Base-by-base conservation (phyloP, 176 grass and related monocot genomes). In the Carex parvula region DNA sequence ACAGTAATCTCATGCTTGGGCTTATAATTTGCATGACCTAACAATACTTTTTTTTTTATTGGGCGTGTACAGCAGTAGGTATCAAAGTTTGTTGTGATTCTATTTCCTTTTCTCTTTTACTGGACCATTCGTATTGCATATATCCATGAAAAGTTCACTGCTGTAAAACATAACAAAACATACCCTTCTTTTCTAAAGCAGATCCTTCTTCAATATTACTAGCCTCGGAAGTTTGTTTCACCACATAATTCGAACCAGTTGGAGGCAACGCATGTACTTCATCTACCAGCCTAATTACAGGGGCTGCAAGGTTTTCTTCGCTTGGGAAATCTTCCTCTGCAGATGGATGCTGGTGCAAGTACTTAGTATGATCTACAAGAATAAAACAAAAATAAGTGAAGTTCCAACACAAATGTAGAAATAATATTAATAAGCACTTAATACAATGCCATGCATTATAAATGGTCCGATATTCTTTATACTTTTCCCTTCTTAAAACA, bases 291-390 rank as follows among this genome's bases (percentile, higher is more conserved):
- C 88, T 89, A 87, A 54, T 86, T 65, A 85, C 79, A 79, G 87
- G 73, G 9, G 79, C 52, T 39, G 56, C 55, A n/a, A 90, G 85
- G 53, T 72, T 64, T 44, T 90, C 90, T 55, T 55, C 39, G 84
- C 52, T 91, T 70, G 86, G 87, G 78, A 98, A 93, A 84, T 94
- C 92, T 87, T 98, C 92, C 81, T 90, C 89, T 55, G 84, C 85
- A 18, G 95, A 84, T 29, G 92, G 90, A 83, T 88, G 91, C 39
- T 93, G 86, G 71, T 91, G 84, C 84, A 69, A 72, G 84, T 84
- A 87, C 56, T 84, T 90, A 57, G 64, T 67, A 56, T 79, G 60
- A 80, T 81, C 89, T 85, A 85, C 71, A 90, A 2, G 58, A 87
- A 26, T 3, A 76, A 87, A 70, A 70, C 82, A 79, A 91, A 80